Conservation (phyloP, 176 grass and related monocot species). For the Oryza glaberrima region DNA sequence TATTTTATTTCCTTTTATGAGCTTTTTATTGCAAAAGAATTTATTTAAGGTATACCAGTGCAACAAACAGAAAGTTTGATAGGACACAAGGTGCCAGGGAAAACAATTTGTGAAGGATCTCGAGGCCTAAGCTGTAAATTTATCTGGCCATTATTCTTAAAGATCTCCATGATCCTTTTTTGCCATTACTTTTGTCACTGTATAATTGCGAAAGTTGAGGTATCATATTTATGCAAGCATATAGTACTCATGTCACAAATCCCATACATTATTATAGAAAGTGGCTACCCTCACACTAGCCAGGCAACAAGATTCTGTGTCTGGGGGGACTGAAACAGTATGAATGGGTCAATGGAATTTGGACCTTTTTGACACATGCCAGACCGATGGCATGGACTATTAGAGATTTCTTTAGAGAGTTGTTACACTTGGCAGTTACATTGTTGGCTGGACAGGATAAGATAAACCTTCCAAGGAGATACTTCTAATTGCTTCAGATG, state of each 20-base stretch:
- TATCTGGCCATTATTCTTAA: background rate
- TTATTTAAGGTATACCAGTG: background rate
- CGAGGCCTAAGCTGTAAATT: slow-evolving; percentile 3
- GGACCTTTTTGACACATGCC: background rate
- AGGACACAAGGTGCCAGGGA: background rate
- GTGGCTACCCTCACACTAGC: background rate
- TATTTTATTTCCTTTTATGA: background rate
- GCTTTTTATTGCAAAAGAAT: background rate
- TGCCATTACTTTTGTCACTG: background rate
- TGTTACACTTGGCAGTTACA: too few relatives aligned
- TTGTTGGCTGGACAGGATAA: too few relatives aligned
- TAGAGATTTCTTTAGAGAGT: background rate
- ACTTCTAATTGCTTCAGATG: background rate
- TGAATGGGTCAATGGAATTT: background rate
- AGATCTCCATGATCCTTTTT: background rate
- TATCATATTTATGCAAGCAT: background rate
- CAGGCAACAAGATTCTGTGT: background rate
- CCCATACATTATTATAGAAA: background rate
- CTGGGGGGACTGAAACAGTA: background rate
- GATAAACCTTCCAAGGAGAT: background rate
- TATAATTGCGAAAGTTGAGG: background rate
- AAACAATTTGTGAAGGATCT: slow-evolving; percentile 7
- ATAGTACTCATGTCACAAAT: background rate
- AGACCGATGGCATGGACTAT: background rate
- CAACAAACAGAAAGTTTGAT: background rate